Evolutionary conservation across 129 eudicot genomes (phyloP).

Genomic region (Flaveria linearis): DNA sequence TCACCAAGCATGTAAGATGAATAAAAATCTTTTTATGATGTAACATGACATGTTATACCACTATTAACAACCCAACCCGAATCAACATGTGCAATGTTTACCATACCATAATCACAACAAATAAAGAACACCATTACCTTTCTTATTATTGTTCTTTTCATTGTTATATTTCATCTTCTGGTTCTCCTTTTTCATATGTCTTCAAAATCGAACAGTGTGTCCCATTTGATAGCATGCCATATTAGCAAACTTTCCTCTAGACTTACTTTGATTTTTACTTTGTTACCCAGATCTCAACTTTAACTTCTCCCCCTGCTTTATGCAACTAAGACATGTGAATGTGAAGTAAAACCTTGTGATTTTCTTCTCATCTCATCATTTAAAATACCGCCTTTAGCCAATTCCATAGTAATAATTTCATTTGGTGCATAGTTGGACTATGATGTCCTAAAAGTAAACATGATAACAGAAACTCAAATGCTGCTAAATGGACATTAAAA

Average conservation of each 20-base stretch:
- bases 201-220: neutral
- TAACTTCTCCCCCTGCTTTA: neutral
- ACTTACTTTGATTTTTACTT: neutral
- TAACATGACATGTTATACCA: too few species aligned
- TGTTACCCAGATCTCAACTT: neutral
- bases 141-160: too few species aligned
- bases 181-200: too few species aligned
- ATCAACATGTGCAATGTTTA: too few species aligned
- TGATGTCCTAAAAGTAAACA: neutral
- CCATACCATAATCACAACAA: too few species aligned
- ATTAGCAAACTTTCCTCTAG: neutral
- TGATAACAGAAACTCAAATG: too few species aligned
- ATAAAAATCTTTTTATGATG: too few species aligned
- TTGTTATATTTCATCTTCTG: too few species aligned
- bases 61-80: too few species aligned
- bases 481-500: too few species aligned
- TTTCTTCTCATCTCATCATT: conserved; percentile 1
- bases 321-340: neutral
- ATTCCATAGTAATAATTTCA: neutral
- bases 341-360: neutral
- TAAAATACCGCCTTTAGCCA: neutral
- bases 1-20: too few species aligned
- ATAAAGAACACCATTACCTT: too few species aligned
- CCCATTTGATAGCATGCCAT: neutral
- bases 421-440: neutral